A percentile compares a stretch with the other conserved stretches of the same genome.
Conservation (phyloP, 2,329 filamentous ascomycete species). For the Colletotrichum acutatum region DNA sequence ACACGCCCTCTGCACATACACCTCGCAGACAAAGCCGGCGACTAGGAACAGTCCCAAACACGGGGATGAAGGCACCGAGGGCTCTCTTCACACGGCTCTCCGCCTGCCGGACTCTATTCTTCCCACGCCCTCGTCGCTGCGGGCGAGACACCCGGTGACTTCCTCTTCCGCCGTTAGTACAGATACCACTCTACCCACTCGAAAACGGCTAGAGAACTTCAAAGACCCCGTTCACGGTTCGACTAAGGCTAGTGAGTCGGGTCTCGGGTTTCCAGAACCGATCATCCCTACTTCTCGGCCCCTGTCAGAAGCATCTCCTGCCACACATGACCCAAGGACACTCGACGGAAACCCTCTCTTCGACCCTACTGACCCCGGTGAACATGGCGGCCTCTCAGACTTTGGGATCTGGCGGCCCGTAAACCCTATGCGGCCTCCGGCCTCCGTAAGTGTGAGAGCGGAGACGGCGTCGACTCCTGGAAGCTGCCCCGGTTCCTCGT, state of each 20-base stretch:
- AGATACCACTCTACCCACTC: too few relatives aligned
- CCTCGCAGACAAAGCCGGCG: slow-evolving; percentile 43
- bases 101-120: not conserved
- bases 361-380: not conserved
- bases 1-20: slow-evolving; percentile 65
- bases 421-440: not conserved
- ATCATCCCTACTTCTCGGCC: slow-evolving; percentile 16
- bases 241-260: not conserved
- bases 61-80: not conserved
- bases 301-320: not conserved
- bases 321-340: not conserved
- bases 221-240: not conserved
- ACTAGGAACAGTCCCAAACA: not conserved
- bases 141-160: not conserved
- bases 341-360: not conserved
- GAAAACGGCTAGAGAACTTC: not conserved
- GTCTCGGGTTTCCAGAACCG: slow-evolving; percentile 8
- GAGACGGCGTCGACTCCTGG: slow-evolving; percentile 36
- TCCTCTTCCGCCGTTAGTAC: not conserved
- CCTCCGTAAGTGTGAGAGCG: not conserved
- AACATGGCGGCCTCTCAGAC: slow-evolving; percentile 3
- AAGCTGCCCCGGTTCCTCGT: slow-evolving; percentile 33
- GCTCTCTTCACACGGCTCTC: not conserved
- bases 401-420: slow-evolving; percentile 17
- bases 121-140: slow-evolving; percentile 13